These are phyloP conservation scores for Russula sp. DNA, from an alignment of 768 basidiomycete genomes.

Conservation along the genomic window DNA sequence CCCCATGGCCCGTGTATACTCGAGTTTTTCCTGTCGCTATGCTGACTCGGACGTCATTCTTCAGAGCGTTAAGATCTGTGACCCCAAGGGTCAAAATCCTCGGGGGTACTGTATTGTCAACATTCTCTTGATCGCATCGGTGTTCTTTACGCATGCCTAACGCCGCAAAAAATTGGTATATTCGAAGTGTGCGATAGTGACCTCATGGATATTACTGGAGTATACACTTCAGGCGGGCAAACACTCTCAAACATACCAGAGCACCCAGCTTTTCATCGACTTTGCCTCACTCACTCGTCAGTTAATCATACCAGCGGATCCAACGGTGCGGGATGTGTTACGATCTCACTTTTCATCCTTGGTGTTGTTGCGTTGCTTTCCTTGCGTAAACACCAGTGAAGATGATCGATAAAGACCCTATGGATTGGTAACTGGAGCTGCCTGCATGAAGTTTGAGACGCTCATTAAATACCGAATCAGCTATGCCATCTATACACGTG, in stretches of 20 bases:
- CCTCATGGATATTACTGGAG: slow-evolving; percentile 58
- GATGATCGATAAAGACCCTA: not conserved
- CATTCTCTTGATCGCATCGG: slow-evolving; percentile 77
- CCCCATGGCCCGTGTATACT: slow-evolving; percentile 74
- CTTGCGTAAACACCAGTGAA: slow-evolving; percentile 10
- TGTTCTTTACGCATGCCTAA: slow-evolving; percentile 66
- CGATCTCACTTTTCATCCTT: slow-evolving; percentile 19
- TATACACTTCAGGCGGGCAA: slow-evolving; percentile 44
- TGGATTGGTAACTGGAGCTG: not conserved
- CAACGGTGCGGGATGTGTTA: slow-evolving; percentile 21
- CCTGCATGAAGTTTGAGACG: slow-evolving; percentile 5
- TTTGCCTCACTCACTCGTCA: not conserved
- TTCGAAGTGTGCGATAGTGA: slow-evolving; percentile 69
- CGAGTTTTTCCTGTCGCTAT: not conserved
- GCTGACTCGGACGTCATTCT: slow-evolving; percentile 14
- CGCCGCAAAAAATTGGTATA: slow-evolving; percentile 50
- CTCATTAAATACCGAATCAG: slow-evolving; percentile 1
- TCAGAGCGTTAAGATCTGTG: slow-evolving; percentile 60
- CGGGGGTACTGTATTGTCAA: slow-evolving; percentile 58
- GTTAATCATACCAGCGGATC: slow-evolving; percentile 6
- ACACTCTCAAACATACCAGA: slow-evolving; percentile 38
- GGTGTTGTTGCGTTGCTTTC: slow-evolving; percentile 14
- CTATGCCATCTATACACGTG: slow-evolving; percentile 13
- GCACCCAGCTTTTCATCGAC: slow-evolving; percentile 39
- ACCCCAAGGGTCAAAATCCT: slow-evolving; percentile 50